Percentiles rank a stretch among this genome's conserved stretches.
Conservation (phyloP, 2,329 filamentous ascomycete species). For the Hirsutella rhossiliensis region DNA sequence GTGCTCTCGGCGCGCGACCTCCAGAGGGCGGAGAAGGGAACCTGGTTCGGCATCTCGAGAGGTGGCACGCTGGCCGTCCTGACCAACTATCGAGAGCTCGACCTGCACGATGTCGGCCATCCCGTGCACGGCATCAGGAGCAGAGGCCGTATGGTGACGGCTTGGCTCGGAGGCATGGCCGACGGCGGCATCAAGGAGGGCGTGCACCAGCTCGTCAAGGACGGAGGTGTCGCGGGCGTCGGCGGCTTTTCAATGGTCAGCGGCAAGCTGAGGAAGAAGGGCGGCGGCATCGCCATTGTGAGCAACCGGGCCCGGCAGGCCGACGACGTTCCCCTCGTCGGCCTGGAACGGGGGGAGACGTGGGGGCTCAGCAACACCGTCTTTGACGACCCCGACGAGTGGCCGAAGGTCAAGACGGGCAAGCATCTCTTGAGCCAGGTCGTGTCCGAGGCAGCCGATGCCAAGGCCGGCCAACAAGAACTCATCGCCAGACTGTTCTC, state of each 20-base stretch:
- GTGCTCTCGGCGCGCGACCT: slow-evolving; percentile 51
- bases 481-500: slow-evolving; percentile 39
- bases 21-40: slow-evolving; percentile 48
- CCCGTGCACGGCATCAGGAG: slow-evolving; percentile 43
- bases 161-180: slow-evolving; percentile 42
- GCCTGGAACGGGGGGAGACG: slow-evolving; percentile 34
- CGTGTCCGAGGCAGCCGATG: slow-evolving; percentile 26
- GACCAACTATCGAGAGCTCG: slow-evolving; percentile 53
- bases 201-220: slow-evolving; percentile 38
- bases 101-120: slow-evolving; percentile 34
- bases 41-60: slow-evolving; percentile 53
- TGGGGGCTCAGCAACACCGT: slow-evolving; percentile 53
- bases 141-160: slow-evolving; percentile 51
- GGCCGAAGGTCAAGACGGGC: slow-evolving; percentile 50
- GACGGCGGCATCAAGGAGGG: slow-evolving; percentile 36
- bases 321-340: slow-evolving; percentile 46
- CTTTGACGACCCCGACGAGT: slow-evolving; percentile 38
- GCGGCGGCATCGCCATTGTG: slow-evolving; percentile 45
- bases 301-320: slow-evolving; percentile 45
- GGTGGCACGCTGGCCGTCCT: slow-evolving; percentile 49
- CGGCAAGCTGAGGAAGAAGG: slow-evolving; percentile 39
- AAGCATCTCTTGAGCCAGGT: slow-evolving; percentile 30
- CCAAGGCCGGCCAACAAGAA: slow-evolving; percentile 29
- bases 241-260: slow-evolving; percentile 58
- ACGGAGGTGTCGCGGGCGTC: slow-evolving; percentile 43